Conservation (phyloP, 169 alveolate species). For the Eimeria maxima region DNA sequence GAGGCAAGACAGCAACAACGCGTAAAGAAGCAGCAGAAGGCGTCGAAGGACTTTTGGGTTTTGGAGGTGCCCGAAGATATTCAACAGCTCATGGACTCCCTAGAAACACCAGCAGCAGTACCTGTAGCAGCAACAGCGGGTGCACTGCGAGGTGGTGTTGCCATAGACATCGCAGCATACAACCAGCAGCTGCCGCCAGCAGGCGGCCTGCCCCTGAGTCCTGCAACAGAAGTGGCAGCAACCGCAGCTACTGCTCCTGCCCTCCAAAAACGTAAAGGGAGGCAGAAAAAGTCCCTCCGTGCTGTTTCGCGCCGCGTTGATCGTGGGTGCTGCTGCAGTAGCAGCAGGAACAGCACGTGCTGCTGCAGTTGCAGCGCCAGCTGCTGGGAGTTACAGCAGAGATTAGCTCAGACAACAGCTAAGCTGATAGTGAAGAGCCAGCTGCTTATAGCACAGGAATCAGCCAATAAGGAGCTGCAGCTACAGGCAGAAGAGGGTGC, state of each 20-base stretch:
- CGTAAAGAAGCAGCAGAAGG: neutral
- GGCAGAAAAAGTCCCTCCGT: neutral
- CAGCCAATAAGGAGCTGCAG: conserved; percentile 39
- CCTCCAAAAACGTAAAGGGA: neutral
- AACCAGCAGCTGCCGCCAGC: neutral
- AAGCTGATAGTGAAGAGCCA: conserved; percentile 22
- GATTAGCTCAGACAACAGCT: conserved; percentile 16
- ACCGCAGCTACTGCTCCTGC: no score
- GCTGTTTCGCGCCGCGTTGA: neutral
- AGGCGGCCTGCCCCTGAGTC: neutral
- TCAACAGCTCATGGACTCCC: conserved; percentile 47
- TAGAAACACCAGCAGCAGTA: neutral
- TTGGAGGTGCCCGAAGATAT: conserved; percentile 47
- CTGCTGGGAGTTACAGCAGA: conserved; percentile 59
- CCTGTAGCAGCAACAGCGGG: conserved; percentile 19
- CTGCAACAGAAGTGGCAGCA: neutral
- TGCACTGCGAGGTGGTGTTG: neutral
- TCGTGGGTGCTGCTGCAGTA: conserved; percentile 21
- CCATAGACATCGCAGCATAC: neutral
- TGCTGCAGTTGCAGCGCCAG: conserved; percentile 27
- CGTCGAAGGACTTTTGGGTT: neutral
- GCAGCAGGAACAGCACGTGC: conserved; percentile 45
- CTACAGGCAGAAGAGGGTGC: conserved; percentile 46
- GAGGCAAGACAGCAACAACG: neutral
- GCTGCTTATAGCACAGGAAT: conserved; percentile 21